These are phyloP conservation scores for Xylariaceae sp. DNA, from an alignment of 2,329 filamentous ascomycete species.

Conservation along the genomic window DNA sequence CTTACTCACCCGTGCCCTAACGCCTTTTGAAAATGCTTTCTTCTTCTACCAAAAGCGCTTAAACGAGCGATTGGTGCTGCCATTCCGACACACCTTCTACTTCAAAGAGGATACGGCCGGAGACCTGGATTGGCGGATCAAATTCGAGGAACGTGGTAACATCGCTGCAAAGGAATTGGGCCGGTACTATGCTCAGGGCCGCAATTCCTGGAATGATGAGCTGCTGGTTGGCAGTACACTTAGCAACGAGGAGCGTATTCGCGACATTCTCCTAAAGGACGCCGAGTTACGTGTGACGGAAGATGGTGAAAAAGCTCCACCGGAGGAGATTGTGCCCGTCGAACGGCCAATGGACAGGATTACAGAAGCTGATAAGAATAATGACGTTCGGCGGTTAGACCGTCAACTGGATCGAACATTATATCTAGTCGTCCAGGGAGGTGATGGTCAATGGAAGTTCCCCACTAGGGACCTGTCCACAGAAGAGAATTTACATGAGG, in stretches of 20 bases:
- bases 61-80: constrained; percentile 82
- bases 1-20: constrained; percentile 74
- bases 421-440: constrained; percentile 76
- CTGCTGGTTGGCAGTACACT: constrained; percentile 66
- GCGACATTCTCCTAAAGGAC: constrained; percentile 67
- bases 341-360: constrained; percentile 63
- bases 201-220: constrained; percentile 87
- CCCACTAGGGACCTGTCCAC: constrained; percentile 64
- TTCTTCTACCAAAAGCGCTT: constrained; percentile 97
- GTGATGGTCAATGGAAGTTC: constrained; percentile 72
- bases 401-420: constrained; percentile 73
- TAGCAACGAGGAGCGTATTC: constrained; percentile 57
- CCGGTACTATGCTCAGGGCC: constrained; percentile 65
- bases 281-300: constrained; percentile 60
- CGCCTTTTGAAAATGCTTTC: constrained; percentile 85
- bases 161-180: constrained; percentile 81
- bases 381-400: constrained; percentile 73
- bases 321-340: constrained; percentile 58
- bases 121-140: constrained; percentile 85
- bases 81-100: constrained; percentile 89
- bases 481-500: constrained; percentile 75
- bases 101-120: constrained; percentile 84
- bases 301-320: constrained; percentile 53
- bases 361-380: constrained; percentile 71
- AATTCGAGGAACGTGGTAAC: constrained; percentile 65